These are phyloP conservation scores for Irpex lacteus DNA, from an alignment of 1,284 basidiomycete genomes.

Conservation along the genomic window DNA sequence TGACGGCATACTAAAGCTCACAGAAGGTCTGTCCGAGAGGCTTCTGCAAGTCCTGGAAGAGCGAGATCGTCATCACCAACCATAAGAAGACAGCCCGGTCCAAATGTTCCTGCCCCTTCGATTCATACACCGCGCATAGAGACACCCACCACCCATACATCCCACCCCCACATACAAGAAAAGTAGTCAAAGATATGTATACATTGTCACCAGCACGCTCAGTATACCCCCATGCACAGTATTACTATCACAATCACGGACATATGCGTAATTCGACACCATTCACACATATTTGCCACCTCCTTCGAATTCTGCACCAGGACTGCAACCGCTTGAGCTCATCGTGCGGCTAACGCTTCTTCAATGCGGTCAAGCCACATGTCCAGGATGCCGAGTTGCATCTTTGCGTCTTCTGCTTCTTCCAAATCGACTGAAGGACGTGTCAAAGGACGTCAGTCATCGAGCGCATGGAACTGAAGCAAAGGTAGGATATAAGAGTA, in stretches of 20 bases:
- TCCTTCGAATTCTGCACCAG: too few relatives aligned
- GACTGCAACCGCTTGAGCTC: not conserved
- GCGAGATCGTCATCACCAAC: not conserved
- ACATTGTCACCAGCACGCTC: too few relatives aligned
- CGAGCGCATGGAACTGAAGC: too few relatives aligned
- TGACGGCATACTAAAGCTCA: constrained; percentile 64
- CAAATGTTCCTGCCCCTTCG: too few relatives aligned
- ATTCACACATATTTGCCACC: not conserved
- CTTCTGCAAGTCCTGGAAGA: constrained; percentile 38
- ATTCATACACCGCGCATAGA: too few relatives aligned
- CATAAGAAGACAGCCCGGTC: too few relatives aligned
- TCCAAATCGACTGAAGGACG: constrained; percentile 1
- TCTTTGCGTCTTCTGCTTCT: constrained; percentile 6
- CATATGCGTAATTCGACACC: not conserved
- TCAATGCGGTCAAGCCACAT: constrained; percentile 44
- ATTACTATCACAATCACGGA: not conserved
- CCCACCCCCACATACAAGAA: too few relatives aligned
- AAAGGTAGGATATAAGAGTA: constrained; percentile 25
- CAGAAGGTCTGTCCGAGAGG: constrained; percentile 53
- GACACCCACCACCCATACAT: too few relatives aligned
- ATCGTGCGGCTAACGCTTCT: constrained; percentile 17
- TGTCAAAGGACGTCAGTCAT: not conserved
- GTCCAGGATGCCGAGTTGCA: constrained; percentile 40
- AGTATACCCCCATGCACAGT: not conserved
- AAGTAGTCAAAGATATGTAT: too few relatives aligned